Conservation (phyloP, 2,329 filamentous ascomycete species). For the Thelonectria blattea region DNA sequence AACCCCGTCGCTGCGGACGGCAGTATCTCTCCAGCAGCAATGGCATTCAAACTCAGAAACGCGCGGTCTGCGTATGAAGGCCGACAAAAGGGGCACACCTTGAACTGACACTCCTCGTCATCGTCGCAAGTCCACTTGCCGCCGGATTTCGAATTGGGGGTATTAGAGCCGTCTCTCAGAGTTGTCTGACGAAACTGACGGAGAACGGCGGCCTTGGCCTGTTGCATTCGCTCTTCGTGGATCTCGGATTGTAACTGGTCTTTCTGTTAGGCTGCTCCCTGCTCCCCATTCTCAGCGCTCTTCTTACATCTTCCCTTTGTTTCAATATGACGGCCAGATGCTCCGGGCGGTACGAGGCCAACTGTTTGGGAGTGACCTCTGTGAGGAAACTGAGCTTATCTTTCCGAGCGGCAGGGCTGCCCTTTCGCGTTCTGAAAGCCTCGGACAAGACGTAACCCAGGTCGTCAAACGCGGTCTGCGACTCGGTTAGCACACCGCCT, state of each 20-base stretch:
- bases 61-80: slow-evolving; percentile 50
- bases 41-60: slow-evolving; percentile 56
- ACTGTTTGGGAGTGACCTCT: slow-evolving; percentile 50
- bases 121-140: slow-evolving; percentile 48
- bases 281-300: not conserved
- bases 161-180: slow-evolving; percentile 23
- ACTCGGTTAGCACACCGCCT: slow-evolving; percentile 8
- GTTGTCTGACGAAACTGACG: slow-evolving; percentile 23
- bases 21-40: slow-evolving; percentile 57
- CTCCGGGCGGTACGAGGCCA: slow-evolving; percentile 52
- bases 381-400: slow-evolving; percentile 53
- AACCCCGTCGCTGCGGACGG: slow-evolving; percentile 58
- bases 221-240: slow-evolving; percentile 35
- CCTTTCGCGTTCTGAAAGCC: slow-evolving; percentile 44
- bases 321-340: slow-evolving; percentile 56
- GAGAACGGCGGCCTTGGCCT: slow-evolving; percentile 33
- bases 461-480: slow-evolving; percentile 43
- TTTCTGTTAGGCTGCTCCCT: slow-evolving; percentile 10
- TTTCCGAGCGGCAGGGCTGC: slow-evolving; percentile 49
- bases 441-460: slow-evolving; percentile 43
- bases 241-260: slow-evolving; percentile 38
- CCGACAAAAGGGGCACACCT: slow-evolving; percentile 57
- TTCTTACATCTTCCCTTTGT: slow-evolving; percentile 56
- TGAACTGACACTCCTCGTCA: slow-evolving; percentile 56
- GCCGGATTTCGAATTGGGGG: slow-evolving; percentile 29